Conservation (phyloP, 2,329 filamentous ascomycete species). For the Sporothrix sp. region DNA sequence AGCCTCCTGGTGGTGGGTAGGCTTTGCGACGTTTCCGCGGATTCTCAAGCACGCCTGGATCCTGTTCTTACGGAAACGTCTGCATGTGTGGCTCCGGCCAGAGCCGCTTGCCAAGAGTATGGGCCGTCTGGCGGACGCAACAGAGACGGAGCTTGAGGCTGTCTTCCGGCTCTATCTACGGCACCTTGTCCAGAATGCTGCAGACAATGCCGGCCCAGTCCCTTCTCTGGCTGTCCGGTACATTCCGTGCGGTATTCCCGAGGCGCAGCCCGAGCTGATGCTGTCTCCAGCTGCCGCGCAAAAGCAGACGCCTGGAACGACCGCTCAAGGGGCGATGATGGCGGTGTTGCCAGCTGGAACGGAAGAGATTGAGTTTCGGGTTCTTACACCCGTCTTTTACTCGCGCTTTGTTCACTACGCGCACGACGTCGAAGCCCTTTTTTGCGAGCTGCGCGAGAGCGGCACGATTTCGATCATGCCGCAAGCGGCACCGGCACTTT, state of each 20-base stretch:
- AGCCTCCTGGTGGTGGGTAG: conserved; percentile 55
- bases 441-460: conserved; percentile 49
- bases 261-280: conserved; percentile 30
- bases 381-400: conserved; percentile 59
- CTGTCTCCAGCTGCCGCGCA: conserved; percentile 23
- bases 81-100: conserved; percentile 57
- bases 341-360: background rate
- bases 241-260: conserved; percentile 38
- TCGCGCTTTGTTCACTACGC: conserved; percentile 54
- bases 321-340: background rate
- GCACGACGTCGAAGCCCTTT: conserved; percentile 51
- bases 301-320: background rate
- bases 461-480: conserved; percentile 48
- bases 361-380: conserved; percentile 41
- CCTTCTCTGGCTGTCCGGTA: conserved; percentile 40
- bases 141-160: conserved; percentile 38
- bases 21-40: conserved; percentile 54
- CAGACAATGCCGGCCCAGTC: conserved; percentile 12
- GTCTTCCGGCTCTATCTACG: conserved; percentile 40
- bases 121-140: conserved; percentile 39
- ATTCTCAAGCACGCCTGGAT: conserved; percentile 51
- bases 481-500: conserved; percentile 31
- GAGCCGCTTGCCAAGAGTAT: conserved; percentile 50
- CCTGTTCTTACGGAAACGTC: conserved; percentile 45
- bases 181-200: conserved; percentile 36